phyloP scores from a whole-genome alignment of 1,284 basidiomycete species.

The Marasmius sp. region DNA sequence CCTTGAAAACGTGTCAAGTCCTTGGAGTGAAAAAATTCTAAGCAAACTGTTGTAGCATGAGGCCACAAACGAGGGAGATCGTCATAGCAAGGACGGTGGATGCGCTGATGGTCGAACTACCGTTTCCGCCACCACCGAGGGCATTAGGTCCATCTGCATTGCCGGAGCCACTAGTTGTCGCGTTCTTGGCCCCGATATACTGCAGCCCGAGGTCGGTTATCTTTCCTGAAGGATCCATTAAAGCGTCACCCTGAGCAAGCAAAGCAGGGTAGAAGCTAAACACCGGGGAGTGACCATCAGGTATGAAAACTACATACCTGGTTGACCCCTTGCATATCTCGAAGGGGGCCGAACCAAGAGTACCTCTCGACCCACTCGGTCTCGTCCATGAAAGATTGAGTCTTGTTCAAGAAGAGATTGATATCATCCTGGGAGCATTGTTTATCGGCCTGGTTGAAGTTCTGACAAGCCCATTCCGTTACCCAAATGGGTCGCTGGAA shows the following conservation, averaged over 20 bases:
- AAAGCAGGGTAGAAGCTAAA: background rate
- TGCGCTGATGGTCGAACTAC: background rate
- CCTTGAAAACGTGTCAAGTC: too few species aligned
- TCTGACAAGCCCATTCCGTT: conserved; percentile 67
- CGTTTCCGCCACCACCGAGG: conserved; percentile 2
- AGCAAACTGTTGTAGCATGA: too few species aligned
- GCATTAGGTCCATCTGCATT: conserved; percentile 13
- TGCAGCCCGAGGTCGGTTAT: conserved; percentile 33
- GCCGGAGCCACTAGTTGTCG: conserved; percentile 20
- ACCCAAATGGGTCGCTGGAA: conserved; percentile 54
- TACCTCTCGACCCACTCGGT: conserved; percentile 53
- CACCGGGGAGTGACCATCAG: background rate
- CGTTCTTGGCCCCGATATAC: conserved; percentile 28
- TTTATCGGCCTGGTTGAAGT: conserved; percentile 50
- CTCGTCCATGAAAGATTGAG: conserved; percentile 54
- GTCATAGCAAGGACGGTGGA: background rate
- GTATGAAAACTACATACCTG: conserved; percentile 19
- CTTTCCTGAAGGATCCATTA: conserved; percentile 31
- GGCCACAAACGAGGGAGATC: background rate
- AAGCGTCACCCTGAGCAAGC: conserved; percentile 26
- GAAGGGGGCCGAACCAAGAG: conserved; percentile 42
- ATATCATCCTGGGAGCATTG: conserved; percentile 49
- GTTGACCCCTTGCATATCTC: conserved; percentile 35
- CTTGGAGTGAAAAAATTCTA: too few species aligned
- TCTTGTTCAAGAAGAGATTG: conserved; percentile 49